Conservation (phyloP, 805 yeast species). For the Zygoascus tannicola region DNA sequence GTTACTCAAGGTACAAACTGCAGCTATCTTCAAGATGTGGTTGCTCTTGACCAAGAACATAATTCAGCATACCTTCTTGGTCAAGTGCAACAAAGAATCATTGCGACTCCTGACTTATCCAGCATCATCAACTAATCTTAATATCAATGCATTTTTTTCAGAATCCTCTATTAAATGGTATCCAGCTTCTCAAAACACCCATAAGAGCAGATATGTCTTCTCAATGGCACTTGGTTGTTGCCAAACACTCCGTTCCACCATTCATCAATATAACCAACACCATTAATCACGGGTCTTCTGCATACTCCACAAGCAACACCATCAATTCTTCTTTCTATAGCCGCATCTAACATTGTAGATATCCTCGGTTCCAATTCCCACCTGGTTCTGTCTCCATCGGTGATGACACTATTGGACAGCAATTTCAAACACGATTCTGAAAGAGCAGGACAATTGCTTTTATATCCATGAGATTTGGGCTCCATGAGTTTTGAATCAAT, state of each 20-base stretch:
- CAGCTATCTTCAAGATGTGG: conserved; percentile 64
- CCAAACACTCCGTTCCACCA: conserved; percentile 26
- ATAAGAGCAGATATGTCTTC: conserved; percentile 9
- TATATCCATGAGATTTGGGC: not conserved
- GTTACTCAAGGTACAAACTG: conserved; percentile 63
- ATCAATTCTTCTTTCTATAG: conserved; percentile 12
- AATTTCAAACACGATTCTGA: conserved; percentile 7
- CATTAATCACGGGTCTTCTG: conserved; percentile 17
- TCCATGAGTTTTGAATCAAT: not conserved
- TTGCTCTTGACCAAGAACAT: conserved; percentile 41
- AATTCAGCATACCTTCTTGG: conserved; percentile 44
- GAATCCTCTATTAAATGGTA: not conserved
- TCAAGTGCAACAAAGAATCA: conserved; percentile 27
- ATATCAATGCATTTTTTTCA: not conserved
- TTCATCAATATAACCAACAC: conserved; percentile 22
- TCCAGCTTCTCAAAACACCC: conserved; percentile 12
- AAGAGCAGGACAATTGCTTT: conserved; percentile 1
- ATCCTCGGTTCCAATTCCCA: conserved; percentile 17
- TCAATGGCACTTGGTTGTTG: conserved; percentile 4
- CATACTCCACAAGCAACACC: conserved; percentile 26
- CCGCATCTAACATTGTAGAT: conserved; percentile 15
- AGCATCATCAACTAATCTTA: not conserved
- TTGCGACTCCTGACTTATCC: not conserved
- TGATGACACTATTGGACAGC: conserved; percentile 2
- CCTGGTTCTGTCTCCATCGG: conserved; percentile 12